phyloP scores from a whole-genome alignment of 129 eudicot genomes.

The Erigeron canadensis region DNA sequence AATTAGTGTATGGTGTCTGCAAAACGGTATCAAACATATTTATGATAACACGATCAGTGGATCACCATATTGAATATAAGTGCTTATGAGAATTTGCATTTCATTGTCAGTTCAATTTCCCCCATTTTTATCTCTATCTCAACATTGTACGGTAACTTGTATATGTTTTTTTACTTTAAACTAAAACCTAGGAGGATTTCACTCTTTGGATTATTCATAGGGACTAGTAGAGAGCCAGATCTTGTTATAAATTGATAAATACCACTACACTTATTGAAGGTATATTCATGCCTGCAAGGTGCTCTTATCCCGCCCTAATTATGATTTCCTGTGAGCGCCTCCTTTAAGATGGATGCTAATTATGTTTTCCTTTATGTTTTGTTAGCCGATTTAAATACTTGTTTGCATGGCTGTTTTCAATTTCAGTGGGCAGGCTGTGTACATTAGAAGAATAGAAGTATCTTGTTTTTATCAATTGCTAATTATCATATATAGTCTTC shows the following conservation, averaged over 20 bases:
- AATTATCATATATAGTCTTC: neutral
- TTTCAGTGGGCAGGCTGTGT: neutral
- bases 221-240: too few relatives aligned
- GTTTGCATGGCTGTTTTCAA: neutral
- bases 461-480: neutral
- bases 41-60: conserved; percentile 11
- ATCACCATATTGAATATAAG: neutral
- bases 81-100: conserved; percentile 8
- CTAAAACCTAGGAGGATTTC: too few relatives aligned
- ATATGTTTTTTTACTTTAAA: too few relatives aligned
- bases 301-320: too few relatives aligned
- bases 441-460: neutral
- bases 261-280: too few relatives aligned
- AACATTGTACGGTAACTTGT: too few relatives aligned
- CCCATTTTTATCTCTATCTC: too few relatives aligned
- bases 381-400: neutral
- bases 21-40: conserved; percentile 1
- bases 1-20: neutral
- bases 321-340: too few relatives aligned
- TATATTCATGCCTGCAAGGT: too few relatives aligned
- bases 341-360: too few relatives aligned
- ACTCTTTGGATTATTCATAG: too few relatives aligned
- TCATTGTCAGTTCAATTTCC: neutral
- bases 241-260: too few relatives aligned
- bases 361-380: neutral